Base-by-base conservation (phyloP, 2,329 filamentous ascomycete genomes). In the Xylariomycetidae sp. region DNA sequence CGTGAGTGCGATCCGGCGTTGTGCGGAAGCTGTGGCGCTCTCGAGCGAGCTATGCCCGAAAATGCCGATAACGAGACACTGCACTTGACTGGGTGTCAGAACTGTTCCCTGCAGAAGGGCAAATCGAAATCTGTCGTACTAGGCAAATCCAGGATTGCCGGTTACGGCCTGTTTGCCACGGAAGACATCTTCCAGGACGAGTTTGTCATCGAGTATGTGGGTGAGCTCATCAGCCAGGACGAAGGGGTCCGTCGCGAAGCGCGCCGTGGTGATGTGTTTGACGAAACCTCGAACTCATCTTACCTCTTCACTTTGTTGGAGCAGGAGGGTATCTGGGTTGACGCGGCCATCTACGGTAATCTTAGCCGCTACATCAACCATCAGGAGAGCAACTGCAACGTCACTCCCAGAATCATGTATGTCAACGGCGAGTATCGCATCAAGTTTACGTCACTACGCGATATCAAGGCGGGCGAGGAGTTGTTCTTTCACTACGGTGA, bases 341-440 rank as follows among this genome's bases (percentile, higher is more conserved):
- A 92, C 52, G 81, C 80, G 6, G 85, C 82, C 14, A 78, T 79
- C 26, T 83, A 83, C 44, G 86, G 86, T 31, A 92, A 90, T 54
- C 80, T 89, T 43, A 81, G 83, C 29, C 78, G 87, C 4, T 92
- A 88, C 59, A 87, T 92, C 56, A 92, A 94, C 57, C 85, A 90
- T 48, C 80, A 83, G 11, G 69, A 70, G 2, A 36, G 42, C 19
- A 56, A 82, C 34, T 80, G 80, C 51, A 77, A 80, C 43, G 74
- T 79, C 38, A 71, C 66, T 12, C 74, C 84, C 2, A 74, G 75
- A 37, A 81, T 87, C 33, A 58, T 83, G 12, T 76, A 86, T 31
- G 85, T 87, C 37, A 86, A 87, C 48, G 81, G 82, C 16, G 80
- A 85, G 41, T 82, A 82, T 46, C 76, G 87, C 11, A 87, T 92